Evolutionary conservation across 2,329 filamentous ascomycete genomes (phyloP), one percentile per base, ranked within the genome.

Genomic region (Cadophora malorum): DNA sequence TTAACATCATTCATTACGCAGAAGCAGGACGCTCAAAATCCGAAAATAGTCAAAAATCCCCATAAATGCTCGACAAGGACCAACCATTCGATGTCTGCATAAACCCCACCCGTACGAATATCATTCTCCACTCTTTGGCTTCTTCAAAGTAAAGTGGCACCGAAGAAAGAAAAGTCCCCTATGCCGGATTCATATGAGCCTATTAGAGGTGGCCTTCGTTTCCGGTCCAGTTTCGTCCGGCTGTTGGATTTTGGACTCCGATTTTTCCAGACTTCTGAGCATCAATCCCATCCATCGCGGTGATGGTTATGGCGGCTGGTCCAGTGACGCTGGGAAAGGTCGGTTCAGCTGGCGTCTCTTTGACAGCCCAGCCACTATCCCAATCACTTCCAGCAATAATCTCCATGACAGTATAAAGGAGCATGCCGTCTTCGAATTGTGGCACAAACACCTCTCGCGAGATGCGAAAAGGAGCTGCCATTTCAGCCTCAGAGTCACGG

Each of bases 391-490:
- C 69, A 50, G 79, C 79, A 49, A 81, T 77, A 53, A 83, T 76
- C 68, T 84, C 82, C 81, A 84, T 83, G 62, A 83, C 68, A 9
- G 79, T 80, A 72, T 86, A 86, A 65, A 82, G 80, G 53, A 86
- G 72, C 25, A 81, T 76, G 12, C 83, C 84, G 47, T 82, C 79
- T 67, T 81, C 79, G 38, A 83, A 78, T 59, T 79, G 78, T 60
- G 84, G 83, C 23, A 84, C 81, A 63, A 79, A 80, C 62, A 85
- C 79, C 64, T 85, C 82, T 70, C 75, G 77, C 16, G 80, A 79
- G 49, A 74, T 47, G 71, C 67, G 67, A 59, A 73, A 73, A 71
- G 75, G 28, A 73, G 52, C 59, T 69, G 69, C 62, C 60, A 71
- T 67, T 33, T 70, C 62, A n/a, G 69, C 71, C 25, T 83, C 80